Evolutionary conservation across 805 yeast genomes (phyloP), one percentile per base, ranked within the genome.

Genomic region (Candida berthetii): DNA sequence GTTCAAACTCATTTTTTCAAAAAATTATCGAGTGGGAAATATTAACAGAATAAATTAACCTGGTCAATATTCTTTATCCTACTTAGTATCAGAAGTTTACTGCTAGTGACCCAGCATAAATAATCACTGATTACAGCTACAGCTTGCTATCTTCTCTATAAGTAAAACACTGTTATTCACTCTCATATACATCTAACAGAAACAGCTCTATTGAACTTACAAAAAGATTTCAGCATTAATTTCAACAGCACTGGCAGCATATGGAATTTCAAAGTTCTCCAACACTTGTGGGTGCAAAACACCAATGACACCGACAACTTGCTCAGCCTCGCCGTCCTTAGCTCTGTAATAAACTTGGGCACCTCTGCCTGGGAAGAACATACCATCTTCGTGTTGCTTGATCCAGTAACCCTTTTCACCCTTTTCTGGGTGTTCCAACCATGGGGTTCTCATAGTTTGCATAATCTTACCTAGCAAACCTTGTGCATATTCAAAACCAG

Each of bases 311-410:
- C 99, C 99, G 55, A 90, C 74, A 42, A 67, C 73, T 53, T 72
- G 62, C 14, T 73, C 76, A 33, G 73, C 69, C 28, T 65, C 82
- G 45, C 78, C 83, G 43, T 76, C 77, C 44, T 67, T 73, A 43
- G 72, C 66, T 71, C 95, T 80, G 68, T 80, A 85, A 66, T 74
- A 77, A 48, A 93, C 74, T 57, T 78, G 82, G 40, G 99, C 99
- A 47, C 96, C 97, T 71, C 99, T 84, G 34, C 98, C 99, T 32
- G 96, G 96, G 85, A 93, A 93, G 68, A 74, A 91, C 45, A 90
- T 84, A 38, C 80, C 73, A 59, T 80, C 74, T 40, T 64, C 65
- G 56, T 81, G 86, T 60, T 83, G 81, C 62, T 80, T 85, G 44
- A 85, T 83, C 93, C 93, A 85, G 67, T 79, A 85, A 41, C 96